phyloP scores from a whole-genome alignment of 305 asterid species.

The Ilex paraguariensis region DNA sequence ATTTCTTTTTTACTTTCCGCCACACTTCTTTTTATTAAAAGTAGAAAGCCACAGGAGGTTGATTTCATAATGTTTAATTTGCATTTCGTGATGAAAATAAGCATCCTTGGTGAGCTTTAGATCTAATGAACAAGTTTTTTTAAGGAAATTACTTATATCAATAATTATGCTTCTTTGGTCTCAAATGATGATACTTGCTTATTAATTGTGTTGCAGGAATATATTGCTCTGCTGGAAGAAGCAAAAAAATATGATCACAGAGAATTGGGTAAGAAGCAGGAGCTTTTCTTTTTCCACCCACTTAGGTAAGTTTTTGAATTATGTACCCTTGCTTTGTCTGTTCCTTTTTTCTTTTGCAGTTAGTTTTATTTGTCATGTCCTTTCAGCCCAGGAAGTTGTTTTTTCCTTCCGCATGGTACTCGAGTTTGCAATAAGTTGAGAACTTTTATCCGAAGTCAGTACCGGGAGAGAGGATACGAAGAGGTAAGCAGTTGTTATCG shows the following conservation, averaged over 20 bases:
- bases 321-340: neutral
- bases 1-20: no score
- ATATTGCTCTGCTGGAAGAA: constrained; percentile 81
- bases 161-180: neutral
- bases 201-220: constrained; percentile 55
- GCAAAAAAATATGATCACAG: constrained; percentile 97
- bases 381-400: constrained; percentile 86
- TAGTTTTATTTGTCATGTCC: constrained; percentile 14
- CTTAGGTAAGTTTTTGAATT: constrained; percentile 55
- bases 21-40: no score
- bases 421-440: neutral
- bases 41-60: no score
- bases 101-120: no score
- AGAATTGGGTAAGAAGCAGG: constrained; percentile 94
- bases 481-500: constrained; percentile 34
- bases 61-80: no score
- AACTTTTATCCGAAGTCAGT: neutral
- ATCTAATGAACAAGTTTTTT: neutral
- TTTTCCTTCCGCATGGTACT: constrained; percentile 37
- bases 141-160: neutral
- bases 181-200: neutral
- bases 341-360: constrained; percentile 3
- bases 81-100: no score
- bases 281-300: constrained; percentile 94
- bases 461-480: constrained; percentile 60